Evolutionary conservation across 164 flowering plant genomes (phyloP).

Genomic region (Aristolochia fimbriata): DNA sequence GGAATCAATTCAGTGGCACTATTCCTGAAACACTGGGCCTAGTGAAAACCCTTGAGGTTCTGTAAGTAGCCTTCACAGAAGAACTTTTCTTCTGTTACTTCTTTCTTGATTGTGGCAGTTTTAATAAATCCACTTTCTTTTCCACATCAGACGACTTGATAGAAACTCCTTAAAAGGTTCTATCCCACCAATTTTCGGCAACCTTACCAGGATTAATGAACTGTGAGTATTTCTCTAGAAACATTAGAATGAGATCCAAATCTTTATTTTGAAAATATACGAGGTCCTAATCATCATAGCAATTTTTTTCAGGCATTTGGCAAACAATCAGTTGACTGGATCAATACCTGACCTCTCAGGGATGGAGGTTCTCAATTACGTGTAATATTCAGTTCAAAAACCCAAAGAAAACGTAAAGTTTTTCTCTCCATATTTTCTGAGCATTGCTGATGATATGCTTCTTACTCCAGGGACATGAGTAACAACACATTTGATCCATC

Average conservation of each 20-base stretch:
- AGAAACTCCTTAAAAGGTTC: constrained; percentile 50
- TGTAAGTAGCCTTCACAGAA: constrained; percentile 46
- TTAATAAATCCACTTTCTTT: not conserved
- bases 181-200: constrained; percentile 53
- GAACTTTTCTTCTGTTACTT: not conserved
- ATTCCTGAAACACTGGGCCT: constrained; percentile 61
- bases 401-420: too few relatives aligned
- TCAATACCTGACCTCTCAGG: constrained; percentile 52
- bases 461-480: constrained; percentile 65
- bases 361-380: constrained; percentile 58
- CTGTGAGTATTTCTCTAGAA: constrained; percentile 38
- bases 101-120: not conserved
- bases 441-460: not conserved
- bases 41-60: constrained; percentile 79
- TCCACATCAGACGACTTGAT: constrained; percentile 66
- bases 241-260: not conserved
- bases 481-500: constrained; percentile 63
- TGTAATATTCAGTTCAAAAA: constrained; percentile 38
- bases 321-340: constrained; percentile 54
- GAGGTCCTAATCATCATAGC: not conserved
- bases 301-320: constrained; percentile 52
- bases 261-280: not conserved
- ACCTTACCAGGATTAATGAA: constrained; percentile 50
- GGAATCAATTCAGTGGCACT: constrained; percentile 52
- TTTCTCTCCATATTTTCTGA: not conserved